These are phyloP conservation scores for Torulaspora quercuum DNA, from an alignment of 805 yeast genomes.

Conservation along the genomic window DNA sequence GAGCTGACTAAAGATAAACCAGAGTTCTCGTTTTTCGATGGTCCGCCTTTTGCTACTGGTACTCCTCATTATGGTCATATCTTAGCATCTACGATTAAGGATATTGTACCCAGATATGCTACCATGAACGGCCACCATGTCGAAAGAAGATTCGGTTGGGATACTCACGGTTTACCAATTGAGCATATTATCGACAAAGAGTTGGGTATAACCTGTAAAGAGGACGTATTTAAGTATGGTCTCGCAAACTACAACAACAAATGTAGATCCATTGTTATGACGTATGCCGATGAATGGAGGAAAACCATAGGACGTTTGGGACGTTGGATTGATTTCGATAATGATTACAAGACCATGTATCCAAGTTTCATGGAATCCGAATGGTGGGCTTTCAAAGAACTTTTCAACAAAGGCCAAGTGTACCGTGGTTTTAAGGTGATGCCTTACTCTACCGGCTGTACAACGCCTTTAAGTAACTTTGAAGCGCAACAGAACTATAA, in stretches of 20 bases:
- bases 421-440: constrained; percentile 95
- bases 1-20: constrained; percentile 82
- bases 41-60: constrained; percentile 99
- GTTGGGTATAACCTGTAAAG: constrained; percentile 86
- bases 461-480: constrained; percentile 94
- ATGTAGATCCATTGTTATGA: constrained; percentile 96
- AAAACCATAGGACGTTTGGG: constrained; percentile 90
- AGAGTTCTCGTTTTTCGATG: constrained; percentile 91
- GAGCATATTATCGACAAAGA: constrained; percentile 99
- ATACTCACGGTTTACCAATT: constrained; percentile 97
- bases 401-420: constrained; percentile 80
- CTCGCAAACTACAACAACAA: constrained; percentile 90
- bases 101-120: constrained; percentile 95
- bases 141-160: constrained; percentile 99
- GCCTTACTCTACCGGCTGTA: constrained; percentile 98
- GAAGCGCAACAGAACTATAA: constrained; percentile 98
- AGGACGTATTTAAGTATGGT: constrained; percentile 92
- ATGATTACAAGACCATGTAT: constrained; percentile 94
- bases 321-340: constrained; percentile 98
- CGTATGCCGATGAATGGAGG: constrained; percentile 94
- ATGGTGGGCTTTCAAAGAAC: constrained; percentile 97
- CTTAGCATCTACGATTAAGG: constrained; percentile 94
- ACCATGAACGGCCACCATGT: constrained; percentile 96
- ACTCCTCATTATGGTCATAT: constrained; percentile 99
- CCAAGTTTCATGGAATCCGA: constrained; percentile 96